phyloP scores from a whole-genome alignment of 805 yeast species.

The Cyberlindnera nakhonratchasimensis region DNA sequence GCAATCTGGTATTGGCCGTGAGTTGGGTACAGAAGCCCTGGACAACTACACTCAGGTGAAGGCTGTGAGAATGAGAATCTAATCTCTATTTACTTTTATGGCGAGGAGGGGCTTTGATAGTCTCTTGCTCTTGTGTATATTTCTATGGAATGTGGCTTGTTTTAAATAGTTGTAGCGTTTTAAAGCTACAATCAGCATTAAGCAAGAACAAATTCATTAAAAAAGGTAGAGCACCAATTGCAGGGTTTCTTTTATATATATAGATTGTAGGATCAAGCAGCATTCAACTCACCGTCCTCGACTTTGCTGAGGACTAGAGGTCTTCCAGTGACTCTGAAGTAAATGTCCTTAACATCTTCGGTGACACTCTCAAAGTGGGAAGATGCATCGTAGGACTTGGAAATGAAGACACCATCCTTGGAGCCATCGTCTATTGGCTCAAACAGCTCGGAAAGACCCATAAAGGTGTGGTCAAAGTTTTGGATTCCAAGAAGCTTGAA shows the following conservation, averaged over 20 bases:
- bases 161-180: background rate
- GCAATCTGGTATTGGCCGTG: slow-evolving; percentile 86
- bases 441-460: slow-evolving; percentile 90
- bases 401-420: slow-evolving; percentile 71
- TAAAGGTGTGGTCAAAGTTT: slow-evolving; percentile 50
- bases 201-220: no score
- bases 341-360: slow-evolving; percentile 93
- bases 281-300: slow-evolving; percentile 29
- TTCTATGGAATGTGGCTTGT: no score
- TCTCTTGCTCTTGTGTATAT: background rate
- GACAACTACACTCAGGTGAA: slow-evolving; percentile 79
- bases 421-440: slow-evolving; percentile 87
- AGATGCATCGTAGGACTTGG: slow-evolving; percentile 88
- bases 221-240: no score
- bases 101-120: background rate
- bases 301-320: slow-evolving; percentile 52
- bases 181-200: no score
- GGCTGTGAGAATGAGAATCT: slow-evolving; percentile 58
- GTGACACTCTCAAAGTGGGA: slow-evolving; percentile 96
- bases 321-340: slow-evolving; percentile 87
- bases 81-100: background rate
- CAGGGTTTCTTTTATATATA: background rate
- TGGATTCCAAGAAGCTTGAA: slow-evolving; percentile 81
- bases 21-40: slow-evolving; percentile 84
- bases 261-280: slow-evolving; percentile 7